Base-by-base conservation (phyloP, 176 grass and related monocot species). In the Pontederia crassipes region DNA sequence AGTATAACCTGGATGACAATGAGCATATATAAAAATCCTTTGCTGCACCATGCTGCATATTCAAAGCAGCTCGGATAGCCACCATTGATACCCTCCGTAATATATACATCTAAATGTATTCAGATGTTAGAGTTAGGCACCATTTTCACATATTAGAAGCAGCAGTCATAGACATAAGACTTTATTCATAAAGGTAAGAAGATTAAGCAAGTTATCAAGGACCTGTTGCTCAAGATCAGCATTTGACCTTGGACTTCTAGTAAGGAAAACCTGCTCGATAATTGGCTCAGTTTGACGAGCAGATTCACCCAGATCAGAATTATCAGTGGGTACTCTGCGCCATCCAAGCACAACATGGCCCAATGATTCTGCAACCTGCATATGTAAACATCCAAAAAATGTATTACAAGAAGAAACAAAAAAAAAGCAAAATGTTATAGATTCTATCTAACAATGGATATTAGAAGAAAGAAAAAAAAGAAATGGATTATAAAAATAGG, bases 1-100 rank as follows among this genome's bases (percentile, higher is more conserved):
- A 49, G 17, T 66, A 74, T 65, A 67, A 98, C 94, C 94, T 92
- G 54, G 94, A 92, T 81, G 94, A 98, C 20, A 98, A 77, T 57
- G 94, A 98, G 52, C 94, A 98, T 82, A 92, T 80, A 79, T 98
- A 98, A 71, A 85, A 98, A 54, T 93, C 84, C 73, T 81, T 89
- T 52, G 59, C 65, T 12, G 72, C 75, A 55, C 82, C 84, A 69
- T 75, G 65, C 46, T 68, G 62, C 28, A 89, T 77, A 75, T 85
- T 64, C 27, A 98, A 61, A 53, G 74, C 57, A 9, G 57, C 76
- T 64, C 88, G 88, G 49, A 98, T 83, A 40, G 81, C 70, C 61
- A 83, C 56, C 57, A 92, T 81, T 10, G 87, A 88, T 46, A 98
- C 70, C 72, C 78, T 98, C 72, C 94, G 80, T 71, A 98, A 64